Percentiles rank a stretch among this genome's conserved stretches.
Conservation (phyloP, 73 alveolate genomes). For the Symbiodinium natans region DNA sequence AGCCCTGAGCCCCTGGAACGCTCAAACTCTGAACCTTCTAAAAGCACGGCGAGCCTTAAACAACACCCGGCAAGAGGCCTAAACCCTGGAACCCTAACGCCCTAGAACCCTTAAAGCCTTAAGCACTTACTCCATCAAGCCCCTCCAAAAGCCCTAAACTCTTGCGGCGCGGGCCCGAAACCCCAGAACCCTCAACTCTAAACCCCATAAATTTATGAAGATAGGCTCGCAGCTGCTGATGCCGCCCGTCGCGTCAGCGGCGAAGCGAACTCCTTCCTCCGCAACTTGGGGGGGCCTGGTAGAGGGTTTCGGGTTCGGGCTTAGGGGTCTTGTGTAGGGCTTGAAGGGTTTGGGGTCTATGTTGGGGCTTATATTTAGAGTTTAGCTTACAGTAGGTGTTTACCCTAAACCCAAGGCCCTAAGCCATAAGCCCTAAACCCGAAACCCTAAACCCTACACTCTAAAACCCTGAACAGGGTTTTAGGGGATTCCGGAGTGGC, state of each 20-base stretch:
- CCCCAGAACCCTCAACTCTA: too few relatives aligned
- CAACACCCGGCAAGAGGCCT: neutral
- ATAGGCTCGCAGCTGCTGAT: neutral
- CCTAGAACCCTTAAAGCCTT: neutral
- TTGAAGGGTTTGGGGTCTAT: too few relatives aligned
- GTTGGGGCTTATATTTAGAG: too few relatives aligned
- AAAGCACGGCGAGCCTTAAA: neutral
- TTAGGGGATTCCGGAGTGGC: too few relatives aligned
- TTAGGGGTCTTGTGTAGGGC: too few relatives aligned
- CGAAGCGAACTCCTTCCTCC: neutral
- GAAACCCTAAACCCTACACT: too few relatives aligned
- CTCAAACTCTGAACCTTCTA: too few relatives aligned
- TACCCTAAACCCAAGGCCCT: neutral
- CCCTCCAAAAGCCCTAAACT: neutral
- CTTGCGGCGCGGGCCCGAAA: neutral
- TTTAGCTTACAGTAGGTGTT: neutral
- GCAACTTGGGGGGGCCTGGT: neutral
- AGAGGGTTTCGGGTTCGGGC: neutral
- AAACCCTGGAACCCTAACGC: neutral
- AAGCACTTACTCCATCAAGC: neutral
- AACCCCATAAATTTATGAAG: too few relatives aligned
- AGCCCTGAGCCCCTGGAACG: too few relatives aligned
- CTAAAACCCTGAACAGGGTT: too few relatives aligned
- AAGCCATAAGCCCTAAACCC: too few relatives aligned
- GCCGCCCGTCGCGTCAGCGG: neutral